phyloP scores from a whole-genome alignment of 2,329 filamentous ascomycete species.

The Fusarium xylarioides region DNA sequence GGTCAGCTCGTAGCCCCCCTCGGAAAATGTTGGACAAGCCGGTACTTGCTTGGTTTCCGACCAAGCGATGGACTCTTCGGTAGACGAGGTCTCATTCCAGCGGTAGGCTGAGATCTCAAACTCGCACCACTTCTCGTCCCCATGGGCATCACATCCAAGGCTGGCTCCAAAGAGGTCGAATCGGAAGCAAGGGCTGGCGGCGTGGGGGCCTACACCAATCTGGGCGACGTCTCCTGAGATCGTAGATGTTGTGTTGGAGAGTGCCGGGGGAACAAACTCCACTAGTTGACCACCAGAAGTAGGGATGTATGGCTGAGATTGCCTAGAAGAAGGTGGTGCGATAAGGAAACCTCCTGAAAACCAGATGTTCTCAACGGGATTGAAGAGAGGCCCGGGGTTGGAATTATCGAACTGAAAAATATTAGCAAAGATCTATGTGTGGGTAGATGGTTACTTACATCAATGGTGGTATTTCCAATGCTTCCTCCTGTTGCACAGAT shows the following conservation, averaged over 20 bases:
- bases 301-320: constrained; percentile 47
- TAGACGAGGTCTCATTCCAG: constrained; percentile 45
- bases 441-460: constrained; percentile 44
- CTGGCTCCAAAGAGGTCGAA: constrained; percentile 53
- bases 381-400: constrained; percentile 51
- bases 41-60: constrained; percentile 52
- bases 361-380: constrained; percentile 52
- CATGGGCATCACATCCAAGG: constrained; percentile 51
- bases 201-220: constrained; percentile 52
- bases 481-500: constrained; percentile 45
- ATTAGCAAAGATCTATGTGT: constrained; percentile 18
- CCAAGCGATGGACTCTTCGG: constrained; percentile 52
- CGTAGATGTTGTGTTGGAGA: constrained; percentile 40
- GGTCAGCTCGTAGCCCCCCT: constrained; percentile 48
- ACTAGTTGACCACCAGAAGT: constrained; percentile 53
- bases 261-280: constrained; percentile 51
- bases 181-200: constrained; percentile 49
- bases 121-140: constrained; percentile 51
- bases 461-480: constrained; percentile 50
- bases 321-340: constrained; percentile 47
- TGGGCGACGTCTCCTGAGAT: constrained; percentile 50
- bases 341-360: constrained; percentile 55
- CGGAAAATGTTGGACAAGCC: constrained; percentile 48
- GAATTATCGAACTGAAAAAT: constrained; percentile 49
- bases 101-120: constrained; percentile 55